Conservation (phyloP, 345 rosid species). For the Corchorus olitorius region DNA sequence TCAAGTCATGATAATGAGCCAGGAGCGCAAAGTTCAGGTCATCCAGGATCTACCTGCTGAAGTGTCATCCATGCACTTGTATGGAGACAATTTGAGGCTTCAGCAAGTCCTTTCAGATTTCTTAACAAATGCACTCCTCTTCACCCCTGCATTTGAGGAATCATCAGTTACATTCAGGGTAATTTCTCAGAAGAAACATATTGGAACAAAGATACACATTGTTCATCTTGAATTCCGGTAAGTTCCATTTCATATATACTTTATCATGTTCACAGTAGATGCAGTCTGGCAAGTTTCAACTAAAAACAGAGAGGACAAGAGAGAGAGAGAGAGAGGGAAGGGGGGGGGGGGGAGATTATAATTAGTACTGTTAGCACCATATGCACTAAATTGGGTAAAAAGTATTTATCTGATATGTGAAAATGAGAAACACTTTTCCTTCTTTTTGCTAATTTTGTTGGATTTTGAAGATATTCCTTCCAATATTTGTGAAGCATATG, state of each 20-base stretch:
- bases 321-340: too few relatives aligned
- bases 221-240: constrained; percentile 80
- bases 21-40: constrained; percentile 56
- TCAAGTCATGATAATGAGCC: constrained; percentile 63
- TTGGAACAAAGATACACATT: constrained; percentile 61
- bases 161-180: constrained; percentile 55
- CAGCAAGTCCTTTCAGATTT: constrained; percentile 81
- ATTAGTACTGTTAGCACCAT: background rate
- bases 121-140: constrained; percentile 52
- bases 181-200: constrained; percentile 45
- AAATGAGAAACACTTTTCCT: background rate
- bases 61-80: constrained; percentile 51
- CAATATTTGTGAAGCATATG: constrained; percentile 7
- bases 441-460: background rate
- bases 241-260: constrained; percentile 3
- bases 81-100: constrained; percentile 75
- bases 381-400: background rate
- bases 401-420: background rate
- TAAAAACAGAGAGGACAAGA: background rate
- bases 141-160: constrained; percentile 58
- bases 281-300: background rate
- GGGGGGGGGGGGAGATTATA: background rate
- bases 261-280: background rate
- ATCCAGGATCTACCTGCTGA: constrained; percentile 52
- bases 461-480: background rate